These are phyloP conservation scores for Paxillus involutus DNA, from an alignment of 768 basidiomycete genomes.

Conservation along the genomic window DNA sequence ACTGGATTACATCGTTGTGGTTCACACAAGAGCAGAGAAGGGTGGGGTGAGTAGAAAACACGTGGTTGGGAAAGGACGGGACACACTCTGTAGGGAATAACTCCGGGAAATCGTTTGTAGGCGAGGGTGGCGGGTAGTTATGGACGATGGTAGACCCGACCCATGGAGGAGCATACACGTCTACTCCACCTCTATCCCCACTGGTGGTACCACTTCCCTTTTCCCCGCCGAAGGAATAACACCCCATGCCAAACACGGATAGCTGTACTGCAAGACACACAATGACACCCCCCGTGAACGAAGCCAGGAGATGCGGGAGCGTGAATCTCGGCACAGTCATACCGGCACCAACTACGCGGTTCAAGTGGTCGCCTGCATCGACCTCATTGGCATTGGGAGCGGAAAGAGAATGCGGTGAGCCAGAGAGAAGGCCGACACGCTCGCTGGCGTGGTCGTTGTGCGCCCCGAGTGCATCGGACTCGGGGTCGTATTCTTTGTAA, in stretches of 20 bases:
- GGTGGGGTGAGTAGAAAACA: background rate
- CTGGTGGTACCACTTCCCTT: background rate
- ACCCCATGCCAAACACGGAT: constrained; percentile 32
- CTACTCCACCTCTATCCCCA: constrained; percentile 13
- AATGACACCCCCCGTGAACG: constrained; percentile 55
- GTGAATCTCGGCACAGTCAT: constrained; percentile 14
- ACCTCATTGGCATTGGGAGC: constrained; percentile 9
- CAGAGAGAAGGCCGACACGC: constrained; percentile 38
- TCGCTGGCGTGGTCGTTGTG: constrained; percentile 19
- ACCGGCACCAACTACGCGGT: constrained; percentile 11
- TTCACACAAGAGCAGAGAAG: background rate
- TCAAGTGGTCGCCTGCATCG: background rate
- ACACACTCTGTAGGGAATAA: constrained; percentile 64
- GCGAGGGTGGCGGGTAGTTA: constrained; percentile 68
- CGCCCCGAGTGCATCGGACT: constrained; percentile 44
- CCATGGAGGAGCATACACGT: constrained; percentile 57
- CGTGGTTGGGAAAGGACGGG: background rate
- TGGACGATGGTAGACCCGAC: constrained; percentile 73
- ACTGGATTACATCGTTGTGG: constrained; percentile 10
- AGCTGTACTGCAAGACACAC: constrained; percentile 51
- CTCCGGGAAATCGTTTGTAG: constrained; percentile 71
- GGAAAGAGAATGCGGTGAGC: constrained; percentile 11
- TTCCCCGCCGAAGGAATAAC: constrained; percentile 30
- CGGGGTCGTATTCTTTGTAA: constrained; percentile 36
- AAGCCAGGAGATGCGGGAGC: constrained; percentile 38